Percentiles rank a stretch among this genome's conserved stretches.
Conservation (phyloP, 2,329 filamentous ascomycete genomes). For the Clonostachys solani region DNA sequence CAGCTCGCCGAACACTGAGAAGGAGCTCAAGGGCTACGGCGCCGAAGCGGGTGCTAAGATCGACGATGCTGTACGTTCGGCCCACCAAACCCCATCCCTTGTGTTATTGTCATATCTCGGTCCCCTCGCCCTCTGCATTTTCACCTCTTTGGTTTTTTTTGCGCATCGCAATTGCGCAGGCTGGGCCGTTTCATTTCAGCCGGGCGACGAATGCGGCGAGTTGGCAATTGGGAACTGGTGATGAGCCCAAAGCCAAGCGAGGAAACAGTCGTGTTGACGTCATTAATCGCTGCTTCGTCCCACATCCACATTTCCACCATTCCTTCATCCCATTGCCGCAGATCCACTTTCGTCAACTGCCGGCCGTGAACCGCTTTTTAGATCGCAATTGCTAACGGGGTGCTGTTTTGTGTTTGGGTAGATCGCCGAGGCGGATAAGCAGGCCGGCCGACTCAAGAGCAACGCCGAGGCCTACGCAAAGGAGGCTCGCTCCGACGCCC, state of each 20-base stretch:
- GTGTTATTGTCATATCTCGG: neutral
- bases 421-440: slow-evolving; percentile 54
- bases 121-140: neutral
- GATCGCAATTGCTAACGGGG: neutral
- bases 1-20: slow-evolving; percentile 57
- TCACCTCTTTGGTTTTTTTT: neutral
- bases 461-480: slow-evolving; percentile 56
- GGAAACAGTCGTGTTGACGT: no score
- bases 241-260: no score
- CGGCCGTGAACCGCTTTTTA: neutral
- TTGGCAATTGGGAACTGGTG: no score
- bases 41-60: slow-evolving; percentile 56
- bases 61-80: slow-evolving; percentile 60
- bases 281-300: neutral
- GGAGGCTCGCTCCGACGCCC: slow-evolving; percentile 57
- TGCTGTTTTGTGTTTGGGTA: neutral
- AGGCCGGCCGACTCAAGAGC: slow-evolving; percentile 57
- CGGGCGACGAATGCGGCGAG: no score
- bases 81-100: neutral
- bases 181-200: neutral
- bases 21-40: slow-evolving; percentile 48
- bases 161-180: neutral
- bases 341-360: no score
- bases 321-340: neutral
- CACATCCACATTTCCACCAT: neutral